Base-by-base conservation (phyloP, 192 early-diverging fungal genomes). In the Coemansia sp. region DNA sequence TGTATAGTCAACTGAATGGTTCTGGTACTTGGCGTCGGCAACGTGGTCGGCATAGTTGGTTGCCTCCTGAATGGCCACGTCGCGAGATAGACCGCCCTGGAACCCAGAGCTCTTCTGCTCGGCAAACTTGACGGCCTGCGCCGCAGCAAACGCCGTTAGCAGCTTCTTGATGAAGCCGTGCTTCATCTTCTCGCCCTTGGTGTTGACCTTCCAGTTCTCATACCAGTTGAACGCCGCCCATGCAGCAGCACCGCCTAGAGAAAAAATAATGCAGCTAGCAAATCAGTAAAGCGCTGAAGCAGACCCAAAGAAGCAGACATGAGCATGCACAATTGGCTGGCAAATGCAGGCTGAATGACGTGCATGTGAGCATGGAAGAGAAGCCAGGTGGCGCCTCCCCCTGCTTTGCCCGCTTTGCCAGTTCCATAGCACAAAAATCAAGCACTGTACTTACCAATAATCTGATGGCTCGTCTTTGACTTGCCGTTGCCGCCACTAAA, bases 211-310 rank as follows among this genome's bases (percentile, higher is more conserved):
- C 38, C 40, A 63, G 68, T 63, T 71, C 68, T 80, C 68, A 61
- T 71, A 80, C 77, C 77, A 80, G 57, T 70, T 74, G 42, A 74
- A 65, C n/a, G 71, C 77, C 37, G 68, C 66, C 77, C 77, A 80
- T 15, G 77, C 77, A 71, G 72, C 77, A 52, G 77, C 77, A 54
- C 77, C 77, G 36, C 71, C 77, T 80, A 80, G 4, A 67, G 6
- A 20, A 15, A 48, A n/a, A 48, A 48, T 20, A 48, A 48, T 17
- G 47, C 42, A 46, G 42, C 42, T 17, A 48, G 47, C 47, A 48
- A 48, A 17, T 48, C 47, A 48, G 47, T 48, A 48, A 44, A 44
- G 40, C 14, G 15, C 40, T 44, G 40, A 44, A 23, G 48, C 48
- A 50, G 17, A 10, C 21, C 18, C 48, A 50, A 23, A 21, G 8